Percentiles rank a stretch among this genome's conserved stretches.
Evolutionary conservation across 257 asterid genomes (phyloP).

Genomic region (Nicotiana tomentosiformis): DNA sequence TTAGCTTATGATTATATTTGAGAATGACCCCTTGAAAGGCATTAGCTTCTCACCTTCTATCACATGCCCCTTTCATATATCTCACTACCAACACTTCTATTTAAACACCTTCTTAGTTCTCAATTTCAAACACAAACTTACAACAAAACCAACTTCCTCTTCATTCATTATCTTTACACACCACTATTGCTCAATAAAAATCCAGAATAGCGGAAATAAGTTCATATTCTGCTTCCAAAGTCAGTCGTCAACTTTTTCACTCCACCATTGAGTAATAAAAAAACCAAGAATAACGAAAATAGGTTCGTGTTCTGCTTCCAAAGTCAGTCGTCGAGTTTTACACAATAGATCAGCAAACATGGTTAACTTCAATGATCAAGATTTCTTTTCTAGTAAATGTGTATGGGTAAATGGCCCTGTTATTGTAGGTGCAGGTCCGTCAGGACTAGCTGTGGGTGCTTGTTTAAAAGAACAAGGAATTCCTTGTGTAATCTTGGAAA

Average conservation of each 20-base stretch:
- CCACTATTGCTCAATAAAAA: neutral
- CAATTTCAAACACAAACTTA: neutral
- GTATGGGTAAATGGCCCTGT: constrained; percentile 19
- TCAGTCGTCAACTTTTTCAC: neutral
- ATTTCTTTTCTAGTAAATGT: constrained; percentile 8
- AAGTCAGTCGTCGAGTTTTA: neutral
- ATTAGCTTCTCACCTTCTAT: constrained; percentile 34
- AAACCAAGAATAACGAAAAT: neutral
- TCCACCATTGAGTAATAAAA: neutral
- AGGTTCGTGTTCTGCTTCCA: neutral
- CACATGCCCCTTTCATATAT: constrained; percentile 35
- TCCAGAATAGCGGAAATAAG: neutral
- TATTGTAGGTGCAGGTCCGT: constrained; percentile 22
- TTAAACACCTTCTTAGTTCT: constrained; percentile 26
- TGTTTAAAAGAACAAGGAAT: constrained; percentile 13
- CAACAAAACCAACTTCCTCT: neutral
- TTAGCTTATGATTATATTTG: constrained; percentile 38
- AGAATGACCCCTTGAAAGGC: constrained; percentile 24
- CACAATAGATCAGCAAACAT: neutral
- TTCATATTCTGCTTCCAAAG: neutral
- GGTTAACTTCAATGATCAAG: neutral
- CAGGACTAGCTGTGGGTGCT: constrained; percentile 18
- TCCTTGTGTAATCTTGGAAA: constrained; percentile 16
- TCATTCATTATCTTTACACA: neutral
- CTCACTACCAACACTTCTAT: constrained; percentile 36